phyloP scores from a whole-genome alignment of 768 basidiomycete species.

The Agaricus subrufescens region DNA sequence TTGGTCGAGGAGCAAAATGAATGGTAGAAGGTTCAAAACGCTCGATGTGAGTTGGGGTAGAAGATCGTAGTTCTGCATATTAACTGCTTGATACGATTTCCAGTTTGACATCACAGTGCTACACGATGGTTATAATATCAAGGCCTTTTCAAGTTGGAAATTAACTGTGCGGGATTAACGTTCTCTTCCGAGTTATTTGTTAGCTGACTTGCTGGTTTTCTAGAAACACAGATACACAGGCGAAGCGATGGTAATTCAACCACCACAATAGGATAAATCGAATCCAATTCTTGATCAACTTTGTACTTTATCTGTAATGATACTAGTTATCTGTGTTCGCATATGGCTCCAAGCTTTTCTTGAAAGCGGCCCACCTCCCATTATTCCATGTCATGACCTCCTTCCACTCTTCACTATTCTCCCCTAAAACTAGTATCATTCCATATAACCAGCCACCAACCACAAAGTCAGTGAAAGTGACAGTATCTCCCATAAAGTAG shows the following conservation, averaged over 20 bases:
- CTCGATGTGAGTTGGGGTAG: neutral
- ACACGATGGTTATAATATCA: neutral
- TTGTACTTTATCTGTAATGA: too few relatives aligned
- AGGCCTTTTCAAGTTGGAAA: neutral
- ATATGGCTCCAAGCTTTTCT: slow-evolving; percentile 10
- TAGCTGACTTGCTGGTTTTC: too few relatives aligned
- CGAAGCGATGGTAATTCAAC: too few relatives aligned
- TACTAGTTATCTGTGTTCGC: neutral
- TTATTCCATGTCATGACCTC: slow-evolving; percentile 16
- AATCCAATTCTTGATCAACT: too few relatives aligned
- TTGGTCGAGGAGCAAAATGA: neutral
- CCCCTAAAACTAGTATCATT: slow-evolving; percentile 11
- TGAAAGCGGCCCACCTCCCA: slow-evolving; percentile 14
- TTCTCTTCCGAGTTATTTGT: too few relatives aligned
- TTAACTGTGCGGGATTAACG: neutral
- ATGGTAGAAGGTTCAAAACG: neutral
- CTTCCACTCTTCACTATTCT: slow-evolving; percentile 17
- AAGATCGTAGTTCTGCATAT: neutral
- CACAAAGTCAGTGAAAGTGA: slow-evolving; percentile 12
- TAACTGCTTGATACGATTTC: neutral
- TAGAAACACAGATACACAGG: too few relatives aligned
- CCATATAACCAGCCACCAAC: slow-evolving; percentile 2
- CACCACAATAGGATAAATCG: too few relatives aligned
- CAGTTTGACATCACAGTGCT: neutral
- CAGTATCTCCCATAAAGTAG: slow-evolving; percentile 7